Evolutionary conservation across 1,139 yeast genomes (phyloP), one percentile per base, ranked within the genome.

Genomic region (Nematodospora anomalae): DNA sequence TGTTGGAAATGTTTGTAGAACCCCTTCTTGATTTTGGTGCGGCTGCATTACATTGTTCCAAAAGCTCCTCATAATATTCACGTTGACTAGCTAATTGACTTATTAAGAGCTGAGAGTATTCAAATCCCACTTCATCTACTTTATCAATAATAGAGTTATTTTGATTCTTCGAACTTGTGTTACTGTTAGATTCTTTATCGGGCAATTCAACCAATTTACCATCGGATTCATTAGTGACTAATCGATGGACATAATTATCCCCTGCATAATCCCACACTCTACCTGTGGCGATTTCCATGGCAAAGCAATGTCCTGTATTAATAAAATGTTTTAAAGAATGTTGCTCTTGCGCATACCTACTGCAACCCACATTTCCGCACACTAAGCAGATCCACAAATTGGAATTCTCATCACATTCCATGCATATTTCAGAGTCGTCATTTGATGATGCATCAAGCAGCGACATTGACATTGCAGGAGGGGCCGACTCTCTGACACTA

Each of bases 241-340:
- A 62, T 35, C 97, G 65, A 60, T 90, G 97, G 4, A 90, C 97
- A 57, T 89, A 90, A 45, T 80, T 81, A 55, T 90, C 97, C 1
- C 92, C 92, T 0, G 92, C 90, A 57, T 90, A 90, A 57, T 90
- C 97, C 97, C 97, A 90, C 2, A 90, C 96, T 33, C 97, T 67
- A 43, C 90, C 94, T 0, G 95, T 79, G 12, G 71, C 66, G 30
- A 85, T 67, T 55, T 89, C 96, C 96, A 90, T 88, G 0, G 96
- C 86, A 62, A 87, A 90, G 53, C 96, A 86, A 58, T 90, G 97
- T 3, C 86, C 83, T 0, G 95, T 82, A 11, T 67, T 67, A 13
- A 80, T 76, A 57, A 79, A 89, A 58, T 90, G 97, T 46, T 82
- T 78, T 32, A 86, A 76, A 0, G 96, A 95, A 62, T 90, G 97